Percentiles rank a stretch among this genome's conserved stretches.
Evolutionary conservation across 345 rosid genomes (phyloP).

Genomic region (Carallia brachiata): DNA sequence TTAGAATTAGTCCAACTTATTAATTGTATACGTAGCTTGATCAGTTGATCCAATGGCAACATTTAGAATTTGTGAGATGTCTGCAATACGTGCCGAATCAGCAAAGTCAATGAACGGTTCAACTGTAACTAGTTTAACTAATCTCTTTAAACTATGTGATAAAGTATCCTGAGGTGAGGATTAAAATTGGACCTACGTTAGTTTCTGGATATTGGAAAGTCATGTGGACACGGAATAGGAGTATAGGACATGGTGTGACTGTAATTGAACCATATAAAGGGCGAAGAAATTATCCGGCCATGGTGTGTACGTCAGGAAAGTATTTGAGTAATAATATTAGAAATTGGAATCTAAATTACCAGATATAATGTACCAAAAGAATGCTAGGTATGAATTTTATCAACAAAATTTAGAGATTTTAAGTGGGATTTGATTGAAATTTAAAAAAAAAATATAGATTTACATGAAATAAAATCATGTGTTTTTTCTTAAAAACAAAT

Average conservation of each 20-base stretch:
- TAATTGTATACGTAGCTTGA: neutral
- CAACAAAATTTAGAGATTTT: no score
- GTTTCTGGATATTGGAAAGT: constrained; percentile 8
- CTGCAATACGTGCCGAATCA: neutral
- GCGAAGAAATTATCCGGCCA: neutral
- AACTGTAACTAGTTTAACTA: constrained; percentile 39
- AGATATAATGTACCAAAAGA: no score
- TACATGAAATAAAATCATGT: no score
- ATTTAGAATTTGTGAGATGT: neutral
- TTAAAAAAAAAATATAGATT: no score
- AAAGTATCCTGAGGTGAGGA: neutral
- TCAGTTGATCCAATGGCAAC: constrained; percentile 30
- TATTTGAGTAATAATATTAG: neutral
- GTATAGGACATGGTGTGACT: neutral
- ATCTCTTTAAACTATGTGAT: neutral
- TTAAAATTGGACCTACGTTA: constrained; percentile 13
- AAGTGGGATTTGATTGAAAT: no score
- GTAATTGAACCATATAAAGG: neutral
- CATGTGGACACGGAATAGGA: neutral
- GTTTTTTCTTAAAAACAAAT: no score
- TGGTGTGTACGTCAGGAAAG: neutral
- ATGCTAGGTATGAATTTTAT: no score
- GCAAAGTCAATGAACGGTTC: constrained; percentile 49
- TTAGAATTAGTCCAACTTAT: neutral
- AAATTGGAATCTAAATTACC: neutral